These are phyloP conservation scores for Fusarium ambrosium DNA, from an alignment of 2,329 filamentous ascomycete genomes.

Conservation along the genomic window DNA sequence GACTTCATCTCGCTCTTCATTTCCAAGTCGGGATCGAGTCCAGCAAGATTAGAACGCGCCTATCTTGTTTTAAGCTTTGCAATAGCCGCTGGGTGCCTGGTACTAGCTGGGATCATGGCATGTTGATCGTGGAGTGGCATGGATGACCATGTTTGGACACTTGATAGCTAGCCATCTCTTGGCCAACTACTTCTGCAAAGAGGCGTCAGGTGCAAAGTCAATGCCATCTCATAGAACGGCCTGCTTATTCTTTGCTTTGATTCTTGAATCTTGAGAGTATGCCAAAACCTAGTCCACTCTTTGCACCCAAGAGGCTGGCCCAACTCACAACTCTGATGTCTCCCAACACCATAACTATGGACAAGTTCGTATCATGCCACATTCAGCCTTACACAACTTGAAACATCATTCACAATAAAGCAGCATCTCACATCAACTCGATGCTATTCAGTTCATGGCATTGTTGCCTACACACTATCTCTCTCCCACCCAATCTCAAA, in stretches of 20 bases:
- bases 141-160: background rate
- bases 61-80: background rate
- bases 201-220: background rate
- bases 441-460: background rate
- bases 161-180: background rate
- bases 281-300: background rate
- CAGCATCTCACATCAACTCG: background rate
- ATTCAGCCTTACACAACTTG: background rate
- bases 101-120: background rate
- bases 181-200: background rate
- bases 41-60: background rate
- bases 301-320: background rate
- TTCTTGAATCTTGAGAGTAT: background rate
- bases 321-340: background rate
- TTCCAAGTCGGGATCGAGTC: background rate
- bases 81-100: background rate
- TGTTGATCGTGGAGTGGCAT: background rate
- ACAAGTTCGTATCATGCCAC: background rate
- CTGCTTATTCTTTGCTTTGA: background rate
- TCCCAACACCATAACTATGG: too few relatives aligned
- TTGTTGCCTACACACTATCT: background rate
- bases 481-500: background rate
- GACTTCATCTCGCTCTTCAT: background rate
- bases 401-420: background rate
- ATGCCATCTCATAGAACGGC: background rate